Percentiles rank a stretch among this genome's conserved stretches.
Evolutionary conservation across 768 basidiomycete genomes (phyloP).

Genomic region (Crucibulum laeve): DNA sequence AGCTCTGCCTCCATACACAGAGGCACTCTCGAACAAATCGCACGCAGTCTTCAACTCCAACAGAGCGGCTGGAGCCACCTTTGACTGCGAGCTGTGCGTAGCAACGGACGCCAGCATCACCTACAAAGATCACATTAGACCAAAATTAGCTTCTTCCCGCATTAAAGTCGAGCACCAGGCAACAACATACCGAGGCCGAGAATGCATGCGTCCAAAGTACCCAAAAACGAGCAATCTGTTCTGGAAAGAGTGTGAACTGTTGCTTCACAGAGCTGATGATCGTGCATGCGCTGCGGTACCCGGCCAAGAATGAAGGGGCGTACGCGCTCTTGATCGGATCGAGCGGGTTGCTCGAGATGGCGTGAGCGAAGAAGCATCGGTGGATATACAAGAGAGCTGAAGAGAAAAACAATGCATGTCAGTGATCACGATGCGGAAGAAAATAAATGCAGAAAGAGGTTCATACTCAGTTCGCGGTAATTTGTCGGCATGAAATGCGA

Average conservation of each 20-base stretch:
- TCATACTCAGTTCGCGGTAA: slow-evolving; percentile 65
- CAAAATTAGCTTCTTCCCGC: neutral
- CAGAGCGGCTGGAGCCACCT: slow-evolving; percentile 68
- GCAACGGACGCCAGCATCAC: slow-evolving; percentile 78
- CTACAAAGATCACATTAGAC: slow-evolving; percentile 26
- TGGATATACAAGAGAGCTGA: slow-evolving; percentile 71
- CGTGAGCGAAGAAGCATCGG: slow-evolving; percentile 74
- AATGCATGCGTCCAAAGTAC: slow-evolving; percentile 72
- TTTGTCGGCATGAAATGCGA: slow-evolving; percentile 72
- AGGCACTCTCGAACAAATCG: slow-evolving; percentile 63
- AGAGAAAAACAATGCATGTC: neutral
- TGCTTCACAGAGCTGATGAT: slow-evolving; percentile 43
- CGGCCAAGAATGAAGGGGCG: slow-evolving; percentile 63
- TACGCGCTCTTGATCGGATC: slow-evolving; percentile 70
- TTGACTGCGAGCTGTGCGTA: slow-evolving; percentile 60
- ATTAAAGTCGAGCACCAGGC: neutral
- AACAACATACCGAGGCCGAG: slow-evolving; percentile 50
- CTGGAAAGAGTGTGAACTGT: slow-evolving; percentile 48
- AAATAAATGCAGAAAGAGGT: neutral
- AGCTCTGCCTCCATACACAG: slow-evolving; percentile 59
- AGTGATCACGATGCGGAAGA: neutral
- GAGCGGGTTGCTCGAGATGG: slow-evolving; percentile 55
- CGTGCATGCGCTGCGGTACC: slow-evolving; percentile 62
- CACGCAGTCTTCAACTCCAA: slow-evolving; percentile 59
- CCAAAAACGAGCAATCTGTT: slow-evolving; percentile 63